phyloP scores from a whole-genome alignment of 768 basidiomycete genomes.

The Megacollybia marginata region DNA sequence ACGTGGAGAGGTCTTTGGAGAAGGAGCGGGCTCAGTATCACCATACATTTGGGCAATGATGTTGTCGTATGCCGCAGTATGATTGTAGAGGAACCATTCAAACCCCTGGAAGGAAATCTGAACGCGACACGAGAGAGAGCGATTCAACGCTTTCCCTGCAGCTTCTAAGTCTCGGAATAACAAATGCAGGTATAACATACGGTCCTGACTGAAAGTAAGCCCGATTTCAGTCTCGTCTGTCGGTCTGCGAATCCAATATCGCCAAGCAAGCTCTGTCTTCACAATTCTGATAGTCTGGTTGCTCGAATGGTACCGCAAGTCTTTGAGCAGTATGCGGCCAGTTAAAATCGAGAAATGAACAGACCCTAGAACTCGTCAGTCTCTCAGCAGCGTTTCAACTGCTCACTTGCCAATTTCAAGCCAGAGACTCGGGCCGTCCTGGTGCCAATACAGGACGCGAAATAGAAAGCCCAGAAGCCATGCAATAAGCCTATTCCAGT shows the following conservation, averaged over 20 bases:
- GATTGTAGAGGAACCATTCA: conserved; percentile 92
- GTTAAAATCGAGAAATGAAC: conserved; percentile 85
- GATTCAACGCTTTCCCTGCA: conserved; percentile 26
- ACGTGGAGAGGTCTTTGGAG: conserved; percentile 5
- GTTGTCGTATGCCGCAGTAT: conserved; percentile 81
- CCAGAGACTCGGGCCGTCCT: conserved; percentile 72
- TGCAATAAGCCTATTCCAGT: conserved; percentile 82
- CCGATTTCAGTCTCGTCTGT: conserved; percentile 67
- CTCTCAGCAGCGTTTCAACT: background rate
- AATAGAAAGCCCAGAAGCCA: conserved; percentile 56
- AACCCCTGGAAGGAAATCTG: conserved; percentile 76
- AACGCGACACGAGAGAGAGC: conserved; percentile 66
- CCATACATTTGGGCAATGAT: conserved; percentile 72
- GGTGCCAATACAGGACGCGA: conserved; percentile 73
- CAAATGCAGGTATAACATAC: conserved; percentile 29
- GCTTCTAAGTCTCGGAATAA: conserved; percentile 2
- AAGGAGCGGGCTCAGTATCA: conserved; percentile 22
- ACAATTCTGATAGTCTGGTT: conserved; percentile 84
- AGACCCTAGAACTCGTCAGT: conserved; percentile 47
- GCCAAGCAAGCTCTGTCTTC: conserved; percentile 84
- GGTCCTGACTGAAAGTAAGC: conserved; percentile 37
- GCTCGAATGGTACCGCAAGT: conserved; percentile 83
- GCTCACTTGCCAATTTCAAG: conserved; percentile 62
- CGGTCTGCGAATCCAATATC: conserved; percentile 86
- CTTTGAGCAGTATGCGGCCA: conserved; percentile 83